Base-by-base conservation (phyloP, 2,329 filamentous ascomycete species). In the Penicillium sp. region DNA sequence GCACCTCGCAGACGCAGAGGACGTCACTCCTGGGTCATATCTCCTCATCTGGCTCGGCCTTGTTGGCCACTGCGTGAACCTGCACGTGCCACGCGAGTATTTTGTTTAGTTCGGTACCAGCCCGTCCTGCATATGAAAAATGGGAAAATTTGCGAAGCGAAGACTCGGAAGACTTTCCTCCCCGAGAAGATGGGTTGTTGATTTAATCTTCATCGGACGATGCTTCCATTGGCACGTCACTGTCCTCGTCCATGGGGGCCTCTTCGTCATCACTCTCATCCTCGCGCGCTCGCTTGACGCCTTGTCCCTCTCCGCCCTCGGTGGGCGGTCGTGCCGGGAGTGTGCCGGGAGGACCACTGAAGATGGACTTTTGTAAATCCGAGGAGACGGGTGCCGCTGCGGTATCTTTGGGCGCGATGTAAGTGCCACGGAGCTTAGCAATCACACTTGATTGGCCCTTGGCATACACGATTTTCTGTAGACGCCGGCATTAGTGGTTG, bases 351-450 rank as follows among this genome's bases (percentile, higher is more conserved):
- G 70, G 82, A 40, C 85, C 87, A 67, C 87, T 88, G 79, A 93
- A 92, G 65, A 94, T 90, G 68, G 87, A 89, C 69, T 89, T 88
- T 70, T 92, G 88, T 43, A 90, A 79, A 62, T 89, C 87, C 3
- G 88, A 91, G 63, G 88, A 83, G 65, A 85, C 83, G 52, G 82
- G 80, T 27, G 77, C 80, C 76, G 39, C 58, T 46, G 11, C 75
- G 74, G 38, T n/a, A 11, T 70, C 55, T 39, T 79, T 76, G 13
- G 90, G 86, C 63, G 89, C 82, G 68, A 87, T 87, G 76, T 92
- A 96, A 13, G 90, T 93, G 58, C 94, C 94, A 62, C 96, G 92
- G 49, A 99, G 85, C 74, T 96, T 96, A 32, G 91, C 86, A 58
- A 99, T 85, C 22, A 89, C 88, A 72, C 96, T 83, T 3, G 92